Base-by-base conservation (phyloP, 2,329 filamentous ascomycete genomes). In the Decorospora gaudefroyi region DNA sequence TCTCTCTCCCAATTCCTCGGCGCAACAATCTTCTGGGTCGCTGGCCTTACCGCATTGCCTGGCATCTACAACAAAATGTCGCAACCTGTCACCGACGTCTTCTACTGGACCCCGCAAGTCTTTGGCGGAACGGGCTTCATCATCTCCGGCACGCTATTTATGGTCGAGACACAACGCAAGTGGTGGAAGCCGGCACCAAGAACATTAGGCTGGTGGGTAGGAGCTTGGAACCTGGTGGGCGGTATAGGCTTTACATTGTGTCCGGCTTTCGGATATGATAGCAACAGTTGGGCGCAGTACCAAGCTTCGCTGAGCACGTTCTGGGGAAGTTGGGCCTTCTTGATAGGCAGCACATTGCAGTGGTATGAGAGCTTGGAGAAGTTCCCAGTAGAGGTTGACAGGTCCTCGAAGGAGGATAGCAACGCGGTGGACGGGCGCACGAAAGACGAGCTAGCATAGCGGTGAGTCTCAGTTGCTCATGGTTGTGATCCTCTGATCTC, bases 131-230 rank as follows among this genome's bases (percentile, higher is more conserved):
- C 63, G 0, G 81, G 83, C 4, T 87, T 87, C 65, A 78, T 86
- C 46, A 57, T 83, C 16, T 84, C 74, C 19, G 74, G 72, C 15
- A 57, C 71, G 2, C 66, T 87, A 1, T 86, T 85, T 65, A 85
- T 85, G 77, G 58, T 87, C 6, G 84, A 87, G 64, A 85, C 82
- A 2, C 84, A 87, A 65, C 62, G 74, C 27, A 77, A 73, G 31
- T 87, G 84, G 84, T 86, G 80, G 55, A 68, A 72, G 9, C 83
- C 84, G 0, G 80, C 81, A 0, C 73, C 72, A 3, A 60, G 65
- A 3, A 71, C 81, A 0, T 72, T 87, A 1, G 84, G 84, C 3
- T 87, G 84, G 84, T 82, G 86, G 63, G 79, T 87, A 53, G 84
- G 82, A 0, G 65, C 78, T 6, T 87, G 83, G 82, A 87, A 86